Evolutionary conservation across 495 filamentous ascomycete species (phyloP).

Genomic region (Neurospora intermedia): DNA sequence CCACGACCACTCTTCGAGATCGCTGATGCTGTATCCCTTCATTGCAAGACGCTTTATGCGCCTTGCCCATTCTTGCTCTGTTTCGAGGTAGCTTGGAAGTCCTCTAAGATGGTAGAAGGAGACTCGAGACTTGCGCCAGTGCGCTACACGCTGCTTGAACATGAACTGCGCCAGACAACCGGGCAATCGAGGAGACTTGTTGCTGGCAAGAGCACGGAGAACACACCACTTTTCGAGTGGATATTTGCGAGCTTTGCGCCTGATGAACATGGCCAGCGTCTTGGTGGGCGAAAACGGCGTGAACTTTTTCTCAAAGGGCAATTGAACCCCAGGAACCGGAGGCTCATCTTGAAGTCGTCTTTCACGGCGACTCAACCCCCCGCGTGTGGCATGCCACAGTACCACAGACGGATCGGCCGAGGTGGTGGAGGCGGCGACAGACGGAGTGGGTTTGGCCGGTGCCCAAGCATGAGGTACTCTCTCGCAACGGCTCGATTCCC

Average conservation of each 20-base stretch:
- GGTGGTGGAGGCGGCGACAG: not conserved
- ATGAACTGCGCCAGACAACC: conserved; percentile 22
- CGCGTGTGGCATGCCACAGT: not conserved
- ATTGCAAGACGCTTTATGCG: conserved; percentile 14
- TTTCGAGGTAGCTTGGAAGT: conserved; percentile 9
- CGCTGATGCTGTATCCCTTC: conserved; percentile 13
- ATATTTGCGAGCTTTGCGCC: conserved; percentile 2
- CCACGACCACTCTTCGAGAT: conserved; percentile 32
- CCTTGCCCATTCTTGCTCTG: conserved; percentile 19
- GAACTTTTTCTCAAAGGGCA: not conserved
- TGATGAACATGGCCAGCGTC: conserved; percentile 6
- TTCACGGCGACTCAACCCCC: not conserved
- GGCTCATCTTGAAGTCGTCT: not conserved
- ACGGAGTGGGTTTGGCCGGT: conserved; percentile 4
- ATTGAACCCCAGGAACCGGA: not conserved
- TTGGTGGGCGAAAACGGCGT: conserved; percentile 8
- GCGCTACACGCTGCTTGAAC: conserved; percentile 18
- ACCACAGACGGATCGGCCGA: not conserved
- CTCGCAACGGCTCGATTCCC: not conserved
- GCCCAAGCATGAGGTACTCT: not conserved
- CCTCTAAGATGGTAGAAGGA: not conserved
- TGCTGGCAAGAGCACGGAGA: conserved; percentile 10
- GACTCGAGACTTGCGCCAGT: conserved; percentile 2
- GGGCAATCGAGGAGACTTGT: conserved; percentile 18
- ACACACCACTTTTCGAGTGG: conserved; percentile 2